phyloP scores from a whole-genome alignment of 192 early-diverging fungal genomes.

The Mortierella antarctica region DNA sequence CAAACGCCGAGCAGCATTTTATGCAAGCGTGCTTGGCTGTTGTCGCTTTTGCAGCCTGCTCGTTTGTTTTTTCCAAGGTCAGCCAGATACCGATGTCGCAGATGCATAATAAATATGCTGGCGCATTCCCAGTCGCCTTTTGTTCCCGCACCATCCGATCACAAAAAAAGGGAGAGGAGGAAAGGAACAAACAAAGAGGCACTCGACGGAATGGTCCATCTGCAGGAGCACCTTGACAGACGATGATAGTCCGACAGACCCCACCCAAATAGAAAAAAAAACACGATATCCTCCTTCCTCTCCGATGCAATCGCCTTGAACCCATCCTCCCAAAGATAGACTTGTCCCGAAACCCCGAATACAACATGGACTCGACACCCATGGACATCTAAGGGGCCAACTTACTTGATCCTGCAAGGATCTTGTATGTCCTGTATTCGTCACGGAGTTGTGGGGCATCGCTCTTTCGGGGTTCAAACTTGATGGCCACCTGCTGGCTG shows the following conservation, averaged over 20 bases:
- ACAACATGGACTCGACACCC: too few relatives aligned
- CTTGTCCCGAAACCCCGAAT: too few relatives aligned
- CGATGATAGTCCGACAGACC: too few relatives aligned
- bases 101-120: not conserved
- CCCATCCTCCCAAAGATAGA: too few relatives aligned
- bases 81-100: not conserved
- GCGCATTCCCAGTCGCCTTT: not conserved
- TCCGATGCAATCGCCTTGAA: too few relatives aligned
- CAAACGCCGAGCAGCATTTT: too few relatives aligned
- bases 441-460: conserved; percentile 98
- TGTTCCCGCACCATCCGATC: not conserved
- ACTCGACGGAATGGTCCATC: too few relatives aligned
- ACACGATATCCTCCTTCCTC: too few relatives aligned
- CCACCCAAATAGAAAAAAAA: too few relatives aligned
- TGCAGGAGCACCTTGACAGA: too few relatives aligned
- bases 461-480: conserved; percentile 96
- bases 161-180: not conserved
- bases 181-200: not conserved
- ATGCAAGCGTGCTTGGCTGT: too few relatives aligned
- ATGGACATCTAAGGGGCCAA: not conserved
- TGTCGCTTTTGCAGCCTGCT: not conserved
- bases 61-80: not conserved
- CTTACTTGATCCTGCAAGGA: conserved; percentile 78
- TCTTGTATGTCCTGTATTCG: conserved; percentile 96
- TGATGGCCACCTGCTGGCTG: conserved; percentile 95